A percentile compares a stretch with the other conserved stretches of the same genome.
These are phyloP conservation scores for Melastoma malabathricum DNA, from an alignment of 345 rosid genomes.

Conservation along the genomic window DNA sequence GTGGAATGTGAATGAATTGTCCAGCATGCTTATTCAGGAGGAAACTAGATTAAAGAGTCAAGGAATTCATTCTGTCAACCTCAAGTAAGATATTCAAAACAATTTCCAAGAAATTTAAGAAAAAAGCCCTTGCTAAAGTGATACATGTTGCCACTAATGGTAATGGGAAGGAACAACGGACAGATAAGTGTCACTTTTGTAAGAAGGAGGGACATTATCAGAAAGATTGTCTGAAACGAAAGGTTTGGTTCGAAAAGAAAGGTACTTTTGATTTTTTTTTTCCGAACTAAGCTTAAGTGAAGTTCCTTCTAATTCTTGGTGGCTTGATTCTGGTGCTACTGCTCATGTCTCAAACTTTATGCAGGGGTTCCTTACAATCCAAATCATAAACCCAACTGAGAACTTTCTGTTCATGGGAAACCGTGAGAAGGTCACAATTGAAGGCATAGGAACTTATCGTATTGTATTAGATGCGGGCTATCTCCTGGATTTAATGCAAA, in stretches of 20 bases:
- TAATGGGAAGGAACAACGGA: slow-evolving; percentile 5
- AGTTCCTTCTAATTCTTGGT: slow-evolving; percentile 1
- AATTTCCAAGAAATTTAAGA: neutral
- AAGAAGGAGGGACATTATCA: neutral
- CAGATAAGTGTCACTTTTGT: slow-evolving; percentile 1
- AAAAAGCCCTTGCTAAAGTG: neutral
- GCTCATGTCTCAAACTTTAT: neutral
- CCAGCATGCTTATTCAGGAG: slow-evolving; percentile 2
- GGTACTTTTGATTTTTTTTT: neutral
- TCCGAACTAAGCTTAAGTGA: neutral
- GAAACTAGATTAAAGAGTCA: slow-evolving; percentile 3
- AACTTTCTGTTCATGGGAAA: slow-evolving; percentile 7
- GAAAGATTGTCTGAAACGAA: slow-evolving; percentile 1
- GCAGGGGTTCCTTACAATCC: neutral
- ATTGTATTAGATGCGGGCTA: slow-evolving; percentile 4
- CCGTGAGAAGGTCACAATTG: slow-evolving; percentile 3
- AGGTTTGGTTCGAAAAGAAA: neutral
- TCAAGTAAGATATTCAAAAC: neutral
- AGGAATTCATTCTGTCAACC: slow-evolving; percentile 2
- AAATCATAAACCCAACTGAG: slow-evolving; percentile 3
- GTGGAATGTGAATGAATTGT: slow-evolving; percentile 14
- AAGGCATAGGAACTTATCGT: slow-evolving; percentile 6
- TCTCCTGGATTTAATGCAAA: slow-evolving; percentile 8
- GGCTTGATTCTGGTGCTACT: neutral
- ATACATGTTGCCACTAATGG: neutral